Evolutionary conservation across 2,329 filamentous ascomycete species (phyloP).

Genomic region (Fusarium subtropicale): DNA sequence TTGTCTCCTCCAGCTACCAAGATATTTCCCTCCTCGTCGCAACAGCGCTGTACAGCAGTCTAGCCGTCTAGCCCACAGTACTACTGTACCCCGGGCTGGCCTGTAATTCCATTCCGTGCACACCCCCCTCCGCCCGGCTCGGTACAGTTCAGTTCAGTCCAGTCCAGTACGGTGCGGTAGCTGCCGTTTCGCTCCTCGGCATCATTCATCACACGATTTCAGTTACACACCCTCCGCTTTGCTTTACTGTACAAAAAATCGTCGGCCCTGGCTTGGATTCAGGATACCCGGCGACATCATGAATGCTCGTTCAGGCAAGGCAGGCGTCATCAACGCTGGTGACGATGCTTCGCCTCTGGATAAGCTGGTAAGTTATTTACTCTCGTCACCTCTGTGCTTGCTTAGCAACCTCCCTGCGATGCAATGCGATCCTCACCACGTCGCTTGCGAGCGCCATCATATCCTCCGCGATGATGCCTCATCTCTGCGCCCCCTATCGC

Average conservation of each 20-base stretch:
- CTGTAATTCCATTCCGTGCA: conserved; percentile 45
- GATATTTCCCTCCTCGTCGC: conserved; percentile 12
- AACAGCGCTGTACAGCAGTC: conserved; percentile 14
- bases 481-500: conserved; percentile 28
- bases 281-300: conserved; percentile 48
- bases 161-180: conserved; percentile 28
- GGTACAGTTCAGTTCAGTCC: conserved; percentile 1
- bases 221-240: conserved; percentile 50
- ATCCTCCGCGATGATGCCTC: conserved; percentile 13
- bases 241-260: conserved; percentile 37
- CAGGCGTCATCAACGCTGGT: conserved; percentile 66
- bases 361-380: conserved; percentile 64
- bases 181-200: conserved; percentile 48
- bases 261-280: conserved; percentile 45
- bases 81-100: conserved; percentile 35
- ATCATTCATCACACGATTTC: conserved; percentile 52
- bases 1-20: not conserved
- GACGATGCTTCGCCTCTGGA: conserved; percentile 66
- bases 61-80: conserved; percentile 8
- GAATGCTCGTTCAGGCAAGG: conserved; percentile 63
- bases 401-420: conserved; percentile 27
- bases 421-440: conserved; percentile 12
- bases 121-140: conserved; percentile 42
- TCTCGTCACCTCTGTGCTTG: conserved; percentile 21
- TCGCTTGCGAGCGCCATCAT: conserved; percentile 15